A percentile compares a stretch with the other conserved stretches of the same genome.
phyloP scores from a whole-genome alignment of 306 rosid genomes.

The Neltuma alba region DNA sequence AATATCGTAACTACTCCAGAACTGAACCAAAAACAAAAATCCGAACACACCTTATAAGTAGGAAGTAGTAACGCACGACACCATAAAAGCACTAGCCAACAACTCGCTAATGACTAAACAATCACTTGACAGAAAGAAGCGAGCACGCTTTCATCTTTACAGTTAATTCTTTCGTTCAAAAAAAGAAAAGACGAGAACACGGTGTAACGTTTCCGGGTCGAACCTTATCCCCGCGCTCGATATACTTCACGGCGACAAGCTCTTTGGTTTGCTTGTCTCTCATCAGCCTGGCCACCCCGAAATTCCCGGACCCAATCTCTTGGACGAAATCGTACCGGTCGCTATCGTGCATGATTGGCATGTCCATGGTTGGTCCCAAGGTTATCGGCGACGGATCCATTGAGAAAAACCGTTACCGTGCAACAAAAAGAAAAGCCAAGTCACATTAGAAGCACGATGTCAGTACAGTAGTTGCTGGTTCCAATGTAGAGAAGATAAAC shows the following conservation, averaged over 20 bases:
- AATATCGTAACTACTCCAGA: not conserved
- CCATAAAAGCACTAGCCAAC: constrained; percentile 2
- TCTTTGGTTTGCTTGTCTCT: constrained; percentile 80
- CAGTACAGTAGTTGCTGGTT: constrained; percentile 8
- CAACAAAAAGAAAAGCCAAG: constrained; percentile 14
- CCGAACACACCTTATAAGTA: not conserved
- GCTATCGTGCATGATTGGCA: constrained; percentile 95
- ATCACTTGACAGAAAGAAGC: not conserved
- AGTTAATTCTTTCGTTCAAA: not conserved
- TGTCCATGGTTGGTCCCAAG: constrained; percentile 72
- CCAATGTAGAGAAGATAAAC: not conserved
- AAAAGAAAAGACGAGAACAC: not conserved
- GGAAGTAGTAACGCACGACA: constrained; percentile 30
- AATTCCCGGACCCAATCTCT: constrained; percentile 90
- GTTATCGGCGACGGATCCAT: constrained; percentile 83
- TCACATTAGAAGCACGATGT: constrained; percentile 47
- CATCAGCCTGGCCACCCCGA: constrained; percentile 92
- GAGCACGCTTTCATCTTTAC: not conserved
- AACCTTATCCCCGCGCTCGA: constrained; percentile 93
- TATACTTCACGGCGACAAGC: constrained; percentile 91
- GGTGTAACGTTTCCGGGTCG: constrained; percentile 3
- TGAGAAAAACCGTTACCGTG: constrained; percentile 15
- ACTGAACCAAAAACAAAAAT: constrained; percentile 43
- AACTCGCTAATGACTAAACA: constrained; percentile 25
- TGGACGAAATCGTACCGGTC: constrained; percentile 85